Conservation (phyloP, 202 grass and related monocot genomes). For the Zizania palustris region DNA sequence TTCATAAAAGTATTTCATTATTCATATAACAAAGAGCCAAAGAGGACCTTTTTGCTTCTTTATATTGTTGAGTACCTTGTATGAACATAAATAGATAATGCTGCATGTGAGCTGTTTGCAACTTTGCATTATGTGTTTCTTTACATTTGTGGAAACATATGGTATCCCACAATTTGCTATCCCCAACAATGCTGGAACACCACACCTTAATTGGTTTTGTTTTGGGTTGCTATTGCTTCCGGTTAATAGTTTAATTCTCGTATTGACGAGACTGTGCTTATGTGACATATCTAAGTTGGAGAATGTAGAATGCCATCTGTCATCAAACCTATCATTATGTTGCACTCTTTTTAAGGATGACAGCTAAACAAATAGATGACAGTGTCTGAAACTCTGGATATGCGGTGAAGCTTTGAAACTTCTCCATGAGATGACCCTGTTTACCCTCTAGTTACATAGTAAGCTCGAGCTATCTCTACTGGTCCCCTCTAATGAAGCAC, state of each 20-base stretch:
- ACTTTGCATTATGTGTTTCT: neutral
- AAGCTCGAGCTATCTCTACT: neutral
- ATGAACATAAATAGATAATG: constrained; percentile 18
- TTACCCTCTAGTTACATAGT: neutral
- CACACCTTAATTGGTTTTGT: too few relatives aligned
- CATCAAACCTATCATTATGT: constrained; percentile 21
- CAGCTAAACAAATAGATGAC: constrained; percentile 10
- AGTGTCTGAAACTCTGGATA: neutral
- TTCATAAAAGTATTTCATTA: neutral
- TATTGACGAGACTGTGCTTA: neutral
- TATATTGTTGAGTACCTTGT: neutral
- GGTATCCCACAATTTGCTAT: too few relatives aligned
- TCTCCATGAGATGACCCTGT: neutral
- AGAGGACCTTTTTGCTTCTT: neutral
- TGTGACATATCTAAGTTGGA: neutral
- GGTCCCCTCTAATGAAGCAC: constrained; percentile 10
- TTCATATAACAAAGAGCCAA: neutral
- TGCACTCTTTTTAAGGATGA: neutral
- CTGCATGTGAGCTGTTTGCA: neutral
- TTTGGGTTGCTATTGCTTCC: neutral
- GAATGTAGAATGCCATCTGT: neutral
- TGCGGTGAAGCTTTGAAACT: neutral
- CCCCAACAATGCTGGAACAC: too few relatives aligned
- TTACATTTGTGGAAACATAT: too few relatives aligned
- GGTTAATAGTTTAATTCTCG: neutral